Evolutionary conservation across 345 rosid genomes (phyloP).

Genomic region (Brassica nigra): DNA sequence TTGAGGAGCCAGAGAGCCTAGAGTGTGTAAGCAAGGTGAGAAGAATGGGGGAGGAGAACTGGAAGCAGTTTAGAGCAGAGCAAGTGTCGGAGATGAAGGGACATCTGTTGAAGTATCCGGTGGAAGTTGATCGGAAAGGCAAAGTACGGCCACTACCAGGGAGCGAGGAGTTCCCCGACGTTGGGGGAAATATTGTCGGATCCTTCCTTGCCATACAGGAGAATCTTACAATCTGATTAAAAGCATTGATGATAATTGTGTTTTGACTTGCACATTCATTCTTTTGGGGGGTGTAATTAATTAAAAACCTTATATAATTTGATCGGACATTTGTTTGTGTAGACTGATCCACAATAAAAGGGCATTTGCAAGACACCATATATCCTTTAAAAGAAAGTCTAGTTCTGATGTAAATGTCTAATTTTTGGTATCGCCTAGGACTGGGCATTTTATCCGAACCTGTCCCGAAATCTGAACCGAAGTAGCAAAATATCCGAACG

Average conservation of each 20-base stretch:
- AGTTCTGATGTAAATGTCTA: no score
- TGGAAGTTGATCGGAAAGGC: slow-evolving; percentile 69
- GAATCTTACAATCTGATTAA: slow-evolving; percentile 64
- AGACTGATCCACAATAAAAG: no score
- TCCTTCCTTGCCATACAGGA: slow-evolving; percentile 68
- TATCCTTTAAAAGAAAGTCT: no score
- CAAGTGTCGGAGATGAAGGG: slow-evolving; percentile 69
- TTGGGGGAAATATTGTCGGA: slow-evolving; percentile 81
- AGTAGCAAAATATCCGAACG: no score
- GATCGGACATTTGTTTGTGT: no score
- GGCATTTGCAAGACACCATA: no score
- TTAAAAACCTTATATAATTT: no score
- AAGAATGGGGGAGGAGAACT: slow-evolving; percentile 59
- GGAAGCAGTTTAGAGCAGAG: slow-evolving; percentile 65
- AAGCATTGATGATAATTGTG: not conserved
- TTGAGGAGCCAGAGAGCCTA: slow-evolving; percentile 66
- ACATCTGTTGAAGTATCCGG: slow-evolving; percentile 82
- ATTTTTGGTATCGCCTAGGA: no score
- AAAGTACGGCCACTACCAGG: slow-evolving; percentile 69
- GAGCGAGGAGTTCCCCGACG: slow-evolving; percentile 70
- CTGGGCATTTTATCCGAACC: no score
- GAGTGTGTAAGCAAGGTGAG: slow-evolving; percentile 76
- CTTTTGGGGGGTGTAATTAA: not conserved
- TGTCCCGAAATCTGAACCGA: no score
- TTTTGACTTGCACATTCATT: not conserved